Conservation (phyloP, 129 eudicot genomes). For the Deinandra increscens region DNA sequence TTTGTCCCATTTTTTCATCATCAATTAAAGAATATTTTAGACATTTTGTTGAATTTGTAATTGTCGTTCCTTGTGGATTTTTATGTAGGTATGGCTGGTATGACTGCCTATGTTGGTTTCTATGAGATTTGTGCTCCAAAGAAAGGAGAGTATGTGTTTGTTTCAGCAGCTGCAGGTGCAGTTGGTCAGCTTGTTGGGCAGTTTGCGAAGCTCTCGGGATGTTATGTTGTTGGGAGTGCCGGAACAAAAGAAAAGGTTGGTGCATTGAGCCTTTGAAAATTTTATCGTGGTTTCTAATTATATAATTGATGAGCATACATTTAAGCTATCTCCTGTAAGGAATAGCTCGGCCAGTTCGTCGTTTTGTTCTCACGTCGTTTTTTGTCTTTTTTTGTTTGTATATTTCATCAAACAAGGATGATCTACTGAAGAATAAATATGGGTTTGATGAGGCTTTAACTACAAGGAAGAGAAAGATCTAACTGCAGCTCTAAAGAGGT, state of each 20-base stretch:
- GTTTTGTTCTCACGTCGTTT: no score
- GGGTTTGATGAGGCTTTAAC: conserved; percentile 35
- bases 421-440: conserved; percentile 29
- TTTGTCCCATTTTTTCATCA: background rate
- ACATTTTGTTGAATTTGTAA: no score
- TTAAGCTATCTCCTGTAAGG: no score
- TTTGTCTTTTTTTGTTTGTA: no score
- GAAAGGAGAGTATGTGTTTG: conserved; percentile 44
- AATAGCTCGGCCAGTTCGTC: no score
- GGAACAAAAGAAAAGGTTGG: conserved; percentile 47
- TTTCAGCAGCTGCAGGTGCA: conserved; percentile 47
- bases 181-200: conserved; percentile 59
- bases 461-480: conserved; percentile 30
- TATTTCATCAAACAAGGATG: conserved; percentile 10
- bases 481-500: conserved; percentile 30
- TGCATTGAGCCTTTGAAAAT: no score
- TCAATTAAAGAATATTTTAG: background rate
- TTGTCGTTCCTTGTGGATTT: no score
- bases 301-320: no score
- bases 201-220: conserved; percentile 47
- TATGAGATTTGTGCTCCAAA: conserved; percentile 45
- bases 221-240: conserved; percentile 53
- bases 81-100: conserved; percentile 46
- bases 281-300: no score
- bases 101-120: conserved; percentile 47